Base-by-base conservation (phyloP, 2,329 filamentous ascomycete species). In the Neocucurbitaria cava region DNA sequence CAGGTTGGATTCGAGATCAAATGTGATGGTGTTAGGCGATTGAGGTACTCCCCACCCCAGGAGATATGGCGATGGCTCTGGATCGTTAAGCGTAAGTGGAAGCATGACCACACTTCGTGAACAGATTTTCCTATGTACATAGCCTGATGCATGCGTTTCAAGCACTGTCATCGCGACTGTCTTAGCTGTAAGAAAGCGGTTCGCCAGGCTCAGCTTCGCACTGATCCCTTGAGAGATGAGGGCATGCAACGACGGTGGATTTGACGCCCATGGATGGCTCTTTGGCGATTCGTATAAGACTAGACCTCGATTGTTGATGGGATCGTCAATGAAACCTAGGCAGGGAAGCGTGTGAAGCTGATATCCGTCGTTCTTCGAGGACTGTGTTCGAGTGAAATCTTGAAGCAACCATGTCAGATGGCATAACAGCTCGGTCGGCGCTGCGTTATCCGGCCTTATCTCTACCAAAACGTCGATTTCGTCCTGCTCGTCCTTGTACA, bases 361-460 rank as follows among this genome's bases (percentile, higher is more conserved):
- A 23, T 63, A 63, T 15, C 28, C 38, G 21, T 44, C 39, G 24
- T 43, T 46, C 40, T 53, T 49, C 26, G 36, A 41, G 7, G 50
- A 26, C 5, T 49, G 30, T 11, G 48, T 43, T 10, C 56, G 39
- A 15, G 45, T 42, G 13, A 54, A 55, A 13, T 42, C 45, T 23
- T 60, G 58, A 20, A 62, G 41, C 17, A 61, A 36, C 59, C 60
- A 63, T 6, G 60, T 59, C 3, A 63, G 49, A 21, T 59, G 58
- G 20, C 58, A 48, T 24, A 63, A 39, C n/a, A 54, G 47, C 21
- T 57, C 51, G 20, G 54, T 23, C 7, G 58, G 54, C 5, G 54
- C 52, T 20, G 60, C 57, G 18, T 87, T 83, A 71, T 97, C 97
- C 1, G 92, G 89, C 72, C 90, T 89, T 53, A 96, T 79, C 10